Base-by-base conservation (phyloP, 2,329 filamentous ascomycete species). In the Sclerotinia glacialis region DNA sequence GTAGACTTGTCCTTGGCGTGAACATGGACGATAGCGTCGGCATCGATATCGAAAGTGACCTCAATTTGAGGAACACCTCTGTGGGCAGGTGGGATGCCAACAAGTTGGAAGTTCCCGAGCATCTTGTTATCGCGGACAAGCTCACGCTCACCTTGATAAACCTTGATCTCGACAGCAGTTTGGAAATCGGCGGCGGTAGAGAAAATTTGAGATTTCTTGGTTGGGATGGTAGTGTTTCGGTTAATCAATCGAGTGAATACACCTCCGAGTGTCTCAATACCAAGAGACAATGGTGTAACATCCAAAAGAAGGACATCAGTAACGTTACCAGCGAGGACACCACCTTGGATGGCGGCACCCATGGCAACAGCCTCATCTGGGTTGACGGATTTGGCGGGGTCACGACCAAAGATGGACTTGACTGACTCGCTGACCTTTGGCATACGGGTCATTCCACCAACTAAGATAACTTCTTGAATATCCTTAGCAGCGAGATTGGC, bases 381-480 rank as follows among this genome's bases (percentile, higher is more conserved):
- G 87, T 98, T 98, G 79, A 98, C 93, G 61, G 94, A 96, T 88
- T 97, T 98, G 81, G 93, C 92, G 71, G 94, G 93, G 67, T 97
- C 94, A 78, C 93, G 93, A 73, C 93, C 93, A 80, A 98, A 98
- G 79, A 97, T 93, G 83, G 83, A 88, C 90, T 97, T 97, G 80
- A 97, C 93, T 54, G 93, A 95, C 83, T 97, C 93, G 71, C 87
- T 85, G 73, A 98, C 94, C 90, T 97, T 97, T 79, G 94, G 94
- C 93, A 98, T 98, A 84, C 94, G 94, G 75, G 94, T 97, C 93
- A 97, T 97, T 82, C 94, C 94, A 88, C 94, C 94, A 66, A 98
- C 94, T 53, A 98, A 89, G 79, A 98, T 97, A 74, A 98, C 92
- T 79, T 98, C 94, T 82, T 97, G 92, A 78, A 98, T 96, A 70